phyloP scores from a whole-genome alignment of 2,329 filamentous ascomycete genomes.

The Ustulina deusta region DNA sequence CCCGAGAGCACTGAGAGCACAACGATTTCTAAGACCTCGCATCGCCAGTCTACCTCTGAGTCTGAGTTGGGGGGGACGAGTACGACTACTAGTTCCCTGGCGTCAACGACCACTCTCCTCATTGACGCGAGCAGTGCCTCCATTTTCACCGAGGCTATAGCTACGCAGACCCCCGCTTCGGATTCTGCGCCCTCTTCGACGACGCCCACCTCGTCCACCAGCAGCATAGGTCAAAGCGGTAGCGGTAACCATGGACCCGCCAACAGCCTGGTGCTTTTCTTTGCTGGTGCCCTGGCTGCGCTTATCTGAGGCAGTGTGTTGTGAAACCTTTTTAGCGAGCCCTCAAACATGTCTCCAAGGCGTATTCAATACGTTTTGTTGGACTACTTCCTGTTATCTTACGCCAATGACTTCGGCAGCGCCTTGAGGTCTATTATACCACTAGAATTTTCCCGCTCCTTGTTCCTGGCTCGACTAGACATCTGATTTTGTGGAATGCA shows the following conservation, averaged over 20 bases:
- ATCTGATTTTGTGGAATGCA: neutral
- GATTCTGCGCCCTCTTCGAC: constrained; percentile 13
- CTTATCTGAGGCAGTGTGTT: constrained; percentile 14
- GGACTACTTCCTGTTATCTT: neutral
- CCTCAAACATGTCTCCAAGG: neutral
- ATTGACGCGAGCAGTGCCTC: constrained; percentile 10
- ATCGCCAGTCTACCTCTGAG: constrained; percentile 17
- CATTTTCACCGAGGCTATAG: constrained; percentile 6
- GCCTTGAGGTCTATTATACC: neutral
- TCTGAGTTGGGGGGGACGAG: constrained; percentile 17
- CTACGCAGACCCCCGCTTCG: constrained; percentile 13
- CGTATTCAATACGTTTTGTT: neutral
- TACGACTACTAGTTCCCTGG: neutral
- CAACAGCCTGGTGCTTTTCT: constrained; percentile 26
- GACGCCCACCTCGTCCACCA: constrained; percentile 17
- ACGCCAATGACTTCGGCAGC: constrained; percentile 5
- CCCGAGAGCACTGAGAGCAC: constrained; percentile 30
- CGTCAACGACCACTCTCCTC: constrained; percentile 15
- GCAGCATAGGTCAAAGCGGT: constrained; percentile 13
- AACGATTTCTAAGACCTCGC: constrained; percentile 5
- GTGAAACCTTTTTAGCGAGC: neutral
- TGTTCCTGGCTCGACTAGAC: neutral
- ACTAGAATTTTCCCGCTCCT: neutral
- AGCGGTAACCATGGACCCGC: constrained; percentile 17
- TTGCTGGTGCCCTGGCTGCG: constrained; percentile 33